Evolutionary conservation across 768 basidiomycete genomes (phyloP).

Genomic region (Mycena rebaudengoi): DNA sequence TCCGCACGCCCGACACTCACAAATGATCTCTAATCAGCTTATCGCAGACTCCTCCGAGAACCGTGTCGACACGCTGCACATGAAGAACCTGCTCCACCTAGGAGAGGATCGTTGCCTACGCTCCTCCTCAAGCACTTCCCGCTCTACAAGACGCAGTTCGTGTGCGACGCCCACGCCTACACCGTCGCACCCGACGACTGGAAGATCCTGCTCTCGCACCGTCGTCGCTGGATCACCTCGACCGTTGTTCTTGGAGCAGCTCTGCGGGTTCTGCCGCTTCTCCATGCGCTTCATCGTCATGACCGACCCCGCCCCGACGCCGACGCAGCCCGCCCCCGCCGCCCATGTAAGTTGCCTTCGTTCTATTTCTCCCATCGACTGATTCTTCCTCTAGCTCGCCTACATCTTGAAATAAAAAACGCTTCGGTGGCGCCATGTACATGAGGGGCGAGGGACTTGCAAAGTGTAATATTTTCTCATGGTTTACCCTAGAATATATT

Average conservation of each 20-base stretch:
- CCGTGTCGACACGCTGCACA: conserved; percentile 95
- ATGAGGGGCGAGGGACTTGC: no score
- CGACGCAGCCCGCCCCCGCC: conserved; percentile 86
- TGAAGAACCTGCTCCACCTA: conserved; percentile 97
- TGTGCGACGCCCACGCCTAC: conserved; percentile 92
- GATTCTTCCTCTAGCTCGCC: conserved; percentile 64
- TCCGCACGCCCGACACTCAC: conserved; percentile 96
- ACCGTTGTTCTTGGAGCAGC: conserved; percentile 94
- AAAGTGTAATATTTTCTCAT: no score
- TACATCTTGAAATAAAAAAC: no score
- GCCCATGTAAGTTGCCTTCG: conserved; percentile 76
- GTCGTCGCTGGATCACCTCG: conserved; percentile 99
- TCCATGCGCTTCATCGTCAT: conserved; percentile 99
- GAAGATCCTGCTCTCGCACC: conserved; percentile 92
- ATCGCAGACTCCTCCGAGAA: conserved; percentile 95
- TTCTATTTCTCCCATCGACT: conserved; percentile 20
- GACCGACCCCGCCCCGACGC: conserved; percentile 90
- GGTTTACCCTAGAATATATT: no score
- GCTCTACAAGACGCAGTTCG: conserved; percentile 92
- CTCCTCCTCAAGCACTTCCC: conserved; percentile 96
- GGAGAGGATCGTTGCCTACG: conserved; percentile 99
- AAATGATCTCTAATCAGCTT: conserved; percentile 91
- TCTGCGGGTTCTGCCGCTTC: conserved; percentile 98
- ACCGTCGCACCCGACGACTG: conserved; percentile 97
- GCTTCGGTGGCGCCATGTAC: no score